These are phyloP conservation scores for Suhomyces faveliae DNA, from an alignment of 805 yeast species.

Conservation along the genomic window DNA sequence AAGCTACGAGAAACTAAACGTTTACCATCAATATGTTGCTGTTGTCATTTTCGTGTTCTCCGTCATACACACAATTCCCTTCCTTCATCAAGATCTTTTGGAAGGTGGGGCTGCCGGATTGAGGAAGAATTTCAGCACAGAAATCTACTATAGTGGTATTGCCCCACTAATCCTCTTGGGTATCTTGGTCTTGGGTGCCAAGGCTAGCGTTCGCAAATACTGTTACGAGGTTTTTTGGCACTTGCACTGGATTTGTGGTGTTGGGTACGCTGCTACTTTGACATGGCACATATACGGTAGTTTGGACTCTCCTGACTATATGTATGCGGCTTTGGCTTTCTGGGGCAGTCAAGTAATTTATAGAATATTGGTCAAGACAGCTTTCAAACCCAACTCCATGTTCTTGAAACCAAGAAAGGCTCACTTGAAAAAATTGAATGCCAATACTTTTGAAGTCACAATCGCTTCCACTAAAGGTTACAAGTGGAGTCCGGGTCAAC, in stretches of 20 bases:
- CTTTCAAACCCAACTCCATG: conserved; percentile 43
- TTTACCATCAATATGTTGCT: conserved; percentile 50
- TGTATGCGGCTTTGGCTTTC: conserved; percentile 51
- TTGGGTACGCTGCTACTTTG: conserved; percentile 47
- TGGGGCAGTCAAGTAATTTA: conserved; percentile 51
- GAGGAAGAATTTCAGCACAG: conserved; percentile 13
- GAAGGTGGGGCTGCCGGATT: conserved; percentile 49
- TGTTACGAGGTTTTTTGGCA: conserved; percentile 51
- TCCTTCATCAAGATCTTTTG: conserved; percentile 38
- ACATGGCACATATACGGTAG: conserved; percentile 42
- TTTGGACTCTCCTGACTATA: conserved; percentile 39
- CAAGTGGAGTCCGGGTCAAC: conserved; percentile 56
- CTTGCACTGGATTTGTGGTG: conserved; percentile 52
- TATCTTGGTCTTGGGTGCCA: conserved; percentile 43
- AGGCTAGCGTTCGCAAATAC: conserved; percentile 36
- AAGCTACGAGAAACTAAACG: conserved; percentile 54
- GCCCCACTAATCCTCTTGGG: conserved; percentile 48
- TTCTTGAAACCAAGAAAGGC: conserved; percentile 41
- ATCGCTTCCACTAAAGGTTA: conserved; percentile 35
- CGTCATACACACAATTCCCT: conserved; percentile 52
- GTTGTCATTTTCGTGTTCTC: conserved; percentile 42
- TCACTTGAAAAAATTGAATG: conserved; percentile 22
- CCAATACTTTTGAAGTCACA: conserved; percentile 32
- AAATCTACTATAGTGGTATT: conserved; percentile 41
- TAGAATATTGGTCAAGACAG: conserved; percentile 45